Conservation (phyloP, 139 green algal genomes). For the Microglena sp. region DNA sequence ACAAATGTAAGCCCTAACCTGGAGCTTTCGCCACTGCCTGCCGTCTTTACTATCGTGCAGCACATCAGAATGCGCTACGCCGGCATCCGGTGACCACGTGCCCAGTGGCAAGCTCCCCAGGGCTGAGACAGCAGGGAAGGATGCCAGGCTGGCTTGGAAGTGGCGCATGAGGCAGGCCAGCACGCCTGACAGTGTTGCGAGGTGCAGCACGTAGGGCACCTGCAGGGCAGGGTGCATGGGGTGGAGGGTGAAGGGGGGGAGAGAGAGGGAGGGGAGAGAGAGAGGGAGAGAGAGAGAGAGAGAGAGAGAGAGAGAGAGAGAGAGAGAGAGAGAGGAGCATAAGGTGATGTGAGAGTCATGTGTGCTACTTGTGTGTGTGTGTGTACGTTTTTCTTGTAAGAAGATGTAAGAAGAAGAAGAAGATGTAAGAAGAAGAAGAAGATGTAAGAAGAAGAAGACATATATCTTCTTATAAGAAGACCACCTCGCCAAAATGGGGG, state of each 20-base stretch:
- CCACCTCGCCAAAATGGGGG: too few relatives aligned
- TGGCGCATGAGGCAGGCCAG: slow-evolving; percentile 86
- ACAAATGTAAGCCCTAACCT: slow-evolving; percentile 7
- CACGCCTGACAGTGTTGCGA: slow-evolving; percentile 74
- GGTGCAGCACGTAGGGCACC: slow-evolving; percentile 64
- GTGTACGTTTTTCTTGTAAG: too few relatives aligned
- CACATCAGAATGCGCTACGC: slow-evolving; percentile 18
- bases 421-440: too few relatives aligned
- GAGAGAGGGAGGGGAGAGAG: not conserved
- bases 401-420: too few relatives aligned
- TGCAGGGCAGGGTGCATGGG: slow-evolving; percentile 7
- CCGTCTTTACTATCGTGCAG: slow-evolving; percentile 28
- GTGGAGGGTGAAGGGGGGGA: not conserved
- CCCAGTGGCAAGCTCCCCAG: slow-evolving; percentile 73
- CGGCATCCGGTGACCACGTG: slow-evolving; percentile 63
- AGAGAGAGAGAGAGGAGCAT: not conserved
- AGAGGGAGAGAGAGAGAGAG: not conserved
- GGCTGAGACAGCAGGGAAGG: slow-evolving; percentile 80
- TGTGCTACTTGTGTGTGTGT: too few relatives aligned
- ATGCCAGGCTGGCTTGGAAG: slow-evolving; percentile 76
- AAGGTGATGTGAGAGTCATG: too few relatives aligned
- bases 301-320: not conserved
- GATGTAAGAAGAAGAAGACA: too few relatives aligned
- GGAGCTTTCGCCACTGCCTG: slow-evolving; percentile 28
- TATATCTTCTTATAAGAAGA: too few relatives aligned